Percentiles rank a stretch among this genome's conserved stretches.
These are phyloP conservation scores for Haplosporangium gracile DNA, from an alignment of 192 early-diverging fungal genomes.

Conservation along the genomic window DNA sequence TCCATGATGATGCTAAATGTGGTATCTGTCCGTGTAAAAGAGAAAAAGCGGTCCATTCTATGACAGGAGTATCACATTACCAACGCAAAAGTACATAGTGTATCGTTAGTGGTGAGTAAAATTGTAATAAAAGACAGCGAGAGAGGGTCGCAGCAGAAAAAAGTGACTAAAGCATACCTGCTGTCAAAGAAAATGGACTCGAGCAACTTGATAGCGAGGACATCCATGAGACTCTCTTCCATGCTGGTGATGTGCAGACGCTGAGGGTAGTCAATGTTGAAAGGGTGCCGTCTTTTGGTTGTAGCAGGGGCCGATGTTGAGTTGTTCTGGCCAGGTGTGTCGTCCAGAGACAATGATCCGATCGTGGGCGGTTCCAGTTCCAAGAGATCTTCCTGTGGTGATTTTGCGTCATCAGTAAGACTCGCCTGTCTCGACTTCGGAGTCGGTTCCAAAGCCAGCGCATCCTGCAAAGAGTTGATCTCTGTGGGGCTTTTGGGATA, in stretches of 20 bases:
- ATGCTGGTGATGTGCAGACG: constrained; percentile 51
- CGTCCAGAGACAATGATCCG: constrained; percentile 12
- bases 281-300: constrained; percentile 30
- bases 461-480: constrained; percentile 37
- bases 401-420: neutral
- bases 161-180: constrained; percentile 16
- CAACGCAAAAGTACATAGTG: neutral
- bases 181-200: constrained; percentile 53
- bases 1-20: constrained; percentile 55
- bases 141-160: neutral
- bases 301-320: neutral
- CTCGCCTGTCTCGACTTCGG: constrained; percentile 25
- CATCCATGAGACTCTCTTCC: constrained; percentile 41
- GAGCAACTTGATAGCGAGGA: constrained; percentile 36
- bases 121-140: neutral
- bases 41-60: constrained; percentile 51
- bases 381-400: neutral
- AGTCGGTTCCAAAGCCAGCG: constrained; percentile 22
- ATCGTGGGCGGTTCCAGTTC: constrained; percentile 9
- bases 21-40: constrained; percentile 50
- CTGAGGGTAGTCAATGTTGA: constrained; percentile 38
- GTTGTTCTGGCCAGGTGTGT: neutral
- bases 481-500: constrained; percentile 37
- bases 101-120: neutral
- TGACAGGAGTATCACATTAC: no score